These are phyloP conservation scores for Schoenoplectus triqueter DNA, from an alignment of 202 grass and related monocot species.

Conservation along the genomic window DNA sequence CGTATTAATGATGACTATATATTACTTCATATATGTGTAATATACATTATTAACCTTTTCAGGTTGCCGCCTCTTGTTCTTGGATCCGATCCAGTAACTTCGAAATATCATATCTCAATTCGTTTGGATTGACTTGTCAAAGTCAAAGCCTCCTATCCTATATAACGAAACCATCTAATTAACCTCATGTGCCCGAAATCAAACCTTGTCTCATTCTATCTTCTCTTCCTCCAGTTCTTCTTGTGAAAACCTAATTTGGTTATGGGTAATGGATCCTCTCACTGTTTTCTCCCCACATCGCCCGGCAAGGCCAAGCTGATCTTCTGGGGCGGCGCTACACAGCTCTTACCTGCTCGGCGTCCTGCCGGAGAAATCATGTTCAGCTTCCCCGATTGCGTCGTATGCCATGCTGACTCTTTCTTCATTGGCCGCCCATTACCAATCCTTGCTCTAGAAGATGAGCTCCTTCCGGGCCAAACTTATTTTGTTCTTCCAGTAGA, in stretches of 20 bases:
- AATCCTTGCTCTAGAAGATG: constrained; percentile 57
- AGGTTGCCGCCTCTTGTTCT: background rate
- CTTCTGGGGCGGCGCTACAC: constrained; percentile 59
- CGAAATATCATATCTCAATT: constrained; percentile 28
- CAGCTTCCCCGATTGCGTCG: constrained; percentile 47
- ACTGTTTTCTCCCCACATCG: constrained; percentile 44
- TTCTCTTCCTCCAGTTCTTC: background rate
- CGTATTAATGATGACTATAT: background rate
- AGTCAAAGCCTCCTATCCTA: constrained; percentile 35
- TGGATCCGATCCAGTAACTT: constrained; percentile 32
- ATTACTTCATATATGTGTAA: background rate
- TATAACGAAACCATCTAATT: constrained; percentile 16
- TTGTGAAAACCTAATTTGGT: constrained; percentile 1
- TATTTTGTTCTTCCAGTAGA: constrained; percentile 71
- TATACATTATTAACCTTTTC: background rate
- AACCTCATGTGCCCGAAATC: background rate
- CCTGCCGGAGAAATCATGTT: constrained; percentile 58
- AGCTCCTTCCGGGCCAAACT: constrained; percentile 49
- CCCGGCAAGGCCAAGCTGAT: constrained; percentile 43
- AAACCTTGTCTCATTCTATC: background rate
- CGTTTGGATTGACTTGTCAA: constrained; percentile 27
- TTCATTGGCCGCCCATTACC: constrained; percentile 51
- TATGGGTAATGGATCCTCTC: constrained; percentile 47
- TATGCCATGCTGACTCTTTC: constrained; percentile 72
- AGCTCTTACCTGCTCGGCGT: background rate